A percentile compares a stretch with the other conserved stretches of the same genome.
These are phyloP conservation scores for Podospora pseudopauciseta DNA, from an alignment of 495 filamentous ascomycete genomes.

Conservation along the genomic window DNA sequence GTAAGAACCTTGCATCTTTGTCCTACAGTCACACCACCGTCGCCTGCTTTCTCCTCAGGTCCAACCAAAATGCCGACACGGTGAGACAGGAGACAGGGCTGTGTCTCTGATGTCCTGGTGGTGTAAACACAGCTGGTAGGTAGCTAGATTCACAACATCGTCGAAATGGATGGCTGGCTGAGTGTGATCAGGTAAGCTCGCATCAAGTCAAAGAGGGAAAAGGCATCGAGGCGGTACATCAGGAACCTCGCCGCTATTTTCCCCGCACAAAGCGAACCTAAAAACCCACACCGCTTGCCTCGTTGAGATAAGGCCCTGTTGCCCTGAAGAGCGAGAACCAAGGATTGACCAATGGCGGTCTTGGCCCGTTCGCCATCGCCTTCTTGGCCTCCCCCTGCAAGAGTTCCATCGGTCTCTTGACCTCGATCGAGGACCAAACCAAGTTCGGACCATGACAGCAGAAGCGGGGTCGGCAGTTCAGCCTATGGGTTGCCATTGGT, in stretches of 20 bases:
- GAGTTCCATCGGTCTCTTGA: not conserved
- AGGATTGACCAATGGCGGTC: not conserved
- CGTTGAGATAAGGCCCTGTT: not conserved
- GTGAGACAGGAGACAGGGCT: not conserved
- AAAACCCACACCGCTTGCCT: not conserved
- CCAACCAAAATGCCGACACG: not conserved
- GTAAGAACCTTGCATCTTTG: not conserved
- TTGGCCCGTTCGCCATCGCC: not conserved
- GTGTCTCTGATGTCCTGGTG: not conserved
- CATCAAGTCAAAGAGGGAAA: too few relatives aligned
- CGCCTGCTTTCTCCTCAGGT: not conserved
- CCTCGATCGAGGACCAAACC: not conserved
- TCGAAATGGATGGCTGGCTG: too few relatives aligned
- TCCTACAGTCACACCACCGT: not conserved
- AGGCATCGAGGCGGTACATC: too few relatives aligned
- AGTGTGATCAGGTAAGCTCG: too few relatives aligned
- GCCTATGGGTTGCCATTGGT: conserved; percentile 17
- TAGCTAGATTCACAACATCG: too few relatives aligned
- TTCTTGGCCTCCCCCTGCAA: not conserved
- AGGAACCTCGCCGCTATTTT: not conserved
- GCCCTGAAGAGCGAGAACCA: not conserved
- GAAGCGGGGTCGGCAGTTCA: conserved; percentile 22
- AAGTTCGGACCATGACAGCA: not conserved
- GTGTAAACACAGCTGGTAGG: not conserved
- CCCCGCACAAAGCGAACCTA: not conserved